phyloP scores from a whole-genome alignment of 176 grass and related monocot species.

The Dendrocalamus sinicus region DNA sequence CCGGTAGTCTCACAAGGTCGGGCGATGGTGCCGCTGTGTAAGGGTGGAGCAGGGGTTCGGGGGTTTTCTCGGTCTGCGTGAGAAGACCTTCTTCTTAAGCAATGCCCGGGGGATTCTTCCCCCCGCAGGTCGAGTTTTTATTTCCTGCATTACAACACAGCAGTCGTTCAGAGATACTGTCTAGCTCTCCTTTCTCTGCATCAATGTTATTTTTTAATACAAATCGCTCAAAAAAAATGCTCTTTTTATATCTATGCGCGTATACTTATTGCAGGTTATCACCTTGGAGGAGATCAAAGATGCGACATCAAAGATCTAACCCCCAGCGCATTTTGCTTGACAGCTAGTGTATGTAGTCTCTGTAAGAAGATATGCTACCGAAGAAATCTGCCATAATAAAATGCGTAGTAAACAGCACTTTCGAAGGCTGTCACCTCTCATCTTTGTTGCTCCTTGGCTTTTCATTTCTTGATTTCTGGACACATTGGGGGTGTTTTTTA shows the following conservation, averaged over 20 bases:
- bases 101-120: no score
- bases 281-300: constrained; percentile 86
- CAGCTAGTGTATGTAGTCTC: constrained; percentile 23
- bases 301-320: constrained; percentile 75
- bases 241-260: not conserved
- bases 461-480: not conserved
- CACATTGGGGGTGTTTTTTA: not conserved
- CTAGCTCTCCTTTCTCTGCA: not conserved
- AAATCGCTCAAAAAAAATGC: not conserved
- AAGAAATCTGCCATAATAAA: constrained; percentile 11
- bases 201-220: not conserved
- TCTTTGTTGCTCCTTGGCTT: not conserved
- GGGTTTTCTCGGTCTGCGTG: no score
- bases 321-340: not conserved
- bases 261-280: constrained; percentile 54
- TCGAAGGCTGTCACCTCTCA: not conserved
- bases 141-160: not conserved
- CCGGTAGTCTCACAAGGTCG: no score
- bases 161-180: not conserved
- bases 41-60: no score
- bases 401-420: constrained; percentile 15
- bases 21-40: no score
- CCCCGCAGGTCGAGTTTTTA: no score
- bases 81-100: no score
- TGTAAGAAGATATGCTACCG: constrained; percentile 19